Conservation (phyloP, 2,329 filamentous ascomycete species). For the Paecilomyces dactylethromorphus region DNA sequence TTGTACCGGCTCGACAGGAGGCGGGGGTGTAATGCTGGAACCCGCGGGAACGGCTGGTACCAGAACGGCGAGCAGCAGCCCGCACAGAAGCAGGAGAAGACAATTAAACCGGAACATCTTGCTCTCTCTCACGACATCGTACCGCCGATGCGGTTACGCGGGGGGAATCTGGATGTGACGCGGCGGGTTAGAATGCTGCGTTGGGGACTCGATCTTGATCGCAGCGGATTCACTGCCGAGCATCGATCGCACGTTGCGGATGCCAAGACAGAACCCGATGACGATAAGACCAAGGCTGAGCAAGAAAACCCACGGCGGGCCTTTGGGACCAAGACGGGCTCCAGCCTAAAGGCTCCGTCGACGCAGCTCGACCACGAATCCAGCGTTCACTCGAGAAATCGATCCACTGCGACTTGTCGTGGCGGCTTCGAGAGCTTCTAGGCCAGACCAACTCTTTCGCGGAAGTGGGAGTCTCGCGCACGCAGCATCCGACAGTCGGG, state of each 20-base stretch:
- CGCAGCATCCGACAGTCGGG: neutral
- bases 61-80: slow-evolving; percentile 10
- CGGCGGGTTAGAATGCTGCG: neutral
- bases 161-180: neutral
- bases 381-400: neutral
- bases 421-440: neutral
- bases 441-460: neutral
- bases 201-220: neutral
- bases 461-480: neutral
- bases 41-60: slow-evolving; percentile 27
- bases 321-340: neutral
- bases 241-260: neutral
- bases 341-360: neutral
- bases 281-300: neutral
- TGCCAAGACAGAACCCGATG: neutral
- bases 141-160: neutral
- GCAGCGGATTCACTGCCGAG: no score
- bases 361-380: neutral
- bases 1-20: slow-evolving; percentile 22
- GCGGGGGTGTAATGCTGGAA: slow-evolving; percentile 27
- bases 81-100: slow-evolving; percentile 12
- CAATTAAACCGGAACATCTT: slow-evolving; percentile 14
- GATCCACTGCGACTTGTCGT: neutral
- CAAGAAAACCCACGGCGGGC: neutral
- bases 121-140: neutral